Percentiles rank a stretch among this genome's conserved stretches.
Evolutionary conservation across 2,329 filamentous ascomycete genomes (phyloP).

Genomic region (Sporothrix pseudoabietina): DNA sequence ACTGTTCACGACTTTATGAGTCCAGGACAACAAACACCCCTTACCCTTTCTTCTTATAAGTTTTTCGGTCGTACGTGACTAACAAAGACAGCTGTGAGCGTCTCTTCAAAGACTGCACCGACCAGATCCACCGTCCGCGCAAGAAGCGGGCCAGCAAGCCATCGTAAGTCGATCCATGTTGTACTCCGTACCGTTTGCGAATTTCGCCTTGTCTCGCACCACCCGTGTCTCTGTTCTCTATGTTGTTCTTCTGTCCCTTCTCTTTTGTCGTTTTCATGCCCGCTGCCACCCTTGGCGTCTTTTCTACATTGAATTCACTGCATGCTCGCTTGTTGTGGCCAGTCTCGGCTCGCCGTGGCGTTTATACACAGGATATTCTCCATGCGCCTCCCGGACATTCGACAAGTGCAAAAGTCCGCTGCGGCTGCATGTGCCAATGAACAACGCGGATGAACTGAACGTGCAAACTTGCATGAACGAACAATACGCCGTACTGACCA

Average conservation of each 20-base stretch:
- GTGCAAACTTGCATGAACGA: too few species aligned
- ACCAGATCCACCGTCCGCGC: slow-evolving; percentile 52
- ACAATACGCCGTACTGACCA: background rate
- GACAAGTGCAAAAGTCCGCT: slow-evolving; percentile 16
- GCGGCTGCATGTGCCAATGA: background rate
- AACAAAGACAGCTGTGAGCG: slow-evolving; percentile 48
- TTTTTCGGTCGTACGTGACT: background rate
- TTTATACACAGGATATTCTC: background rate
- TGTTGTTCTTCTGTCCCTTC: background rate
- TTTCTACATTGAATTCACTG: background rate
- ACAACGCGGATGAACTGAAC: background rate
- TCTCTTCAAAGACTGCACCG: slow-evolving; percentile 51
- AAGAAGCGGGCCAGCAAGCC: slow-evolving; percentile 56
- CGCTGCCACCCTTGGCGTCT: background rate
- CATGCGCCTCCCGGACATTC: slow-evolving; percentile 11
- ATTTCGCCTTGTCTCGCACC: background rate
- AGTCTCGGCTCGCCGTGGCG: background rate
- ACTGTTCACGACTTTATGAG: background rate
- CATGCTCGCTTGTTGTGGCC: background rate
- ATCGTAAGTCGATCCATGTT: slow-evolving; percentile 47
- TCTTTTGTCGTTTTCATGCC: background rate
- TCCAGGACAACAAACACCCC: background rate
- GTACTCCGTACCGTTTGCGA: background rate
- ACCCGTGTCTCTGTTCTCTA: background rate
- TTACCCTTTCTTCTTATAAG: background rate